A percentile compares a stretch with the other conserved stretches of the same genome.
Evolutionary conservation across 495 filamentous ascomycete genomes (phyloP).

Genomic region (Cercophora newfieldiana): DNA sequence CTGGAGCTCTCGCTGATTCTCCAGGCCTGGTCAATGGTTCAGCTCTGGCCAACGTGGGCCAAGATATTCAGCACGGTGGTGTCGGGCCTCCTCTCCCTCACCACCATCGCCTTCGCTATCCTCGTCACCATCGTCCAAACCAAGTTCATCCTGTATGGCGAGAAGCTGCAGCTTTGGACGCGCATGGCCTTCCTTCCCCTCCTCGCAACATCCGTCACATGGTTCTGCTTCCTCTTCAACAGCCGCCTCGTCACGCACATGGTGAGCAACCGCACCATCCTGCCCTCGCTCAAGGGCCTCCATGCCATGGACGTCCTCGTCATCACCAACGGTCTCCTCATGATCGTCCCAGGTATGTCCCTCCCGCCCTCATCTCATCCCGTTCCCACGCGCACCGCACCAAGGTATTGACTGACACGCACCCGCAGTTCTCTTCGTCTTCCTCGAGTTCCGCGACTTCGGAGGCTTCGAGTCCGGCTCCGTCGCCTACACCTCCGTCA

Average conservation of each 20-base stretch:
- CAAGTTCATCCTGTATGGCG: slow-evolving; percentile 46
- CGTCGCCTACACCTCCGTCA: slow-evolving; percentile 64
- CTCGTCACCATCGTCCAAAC: slow-evolving; percentile 58
- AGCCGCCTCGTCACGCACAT: slow-evolving; percentile 61
- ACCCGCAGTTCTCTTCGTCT: slow-evolving; percentile 63
- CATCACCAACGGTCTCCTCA: slow-evolving; percentile 41
- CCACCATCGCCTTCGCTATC: slow-evolving; percentile 61
- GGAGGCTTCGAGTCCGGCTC: slow-evolving; percentile 57
- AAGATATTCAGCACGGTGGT: slow-evolving; percentile 46
- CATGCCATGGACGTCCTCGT: slow-evolving; percentile 41
- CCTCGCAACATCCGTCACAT: slow-evolving; percentile 67
- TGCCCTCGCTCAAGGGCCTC: slow-evolving; percentile 31
- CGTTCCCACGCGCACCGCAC: too few relatives aligned
- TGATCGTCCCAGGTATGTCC: slow-evolving; percentile 73
- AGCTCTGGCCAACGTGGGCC: slow-evolving; percentile 41
- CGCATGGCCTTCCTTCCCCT: slow-evolving; percentile 53
- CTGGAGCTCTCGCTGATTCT: slow-evolving; percentile 67
- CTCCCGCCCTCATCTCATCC: background rate
- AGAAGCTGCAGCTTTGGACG: slow-evolving; percentile 43
- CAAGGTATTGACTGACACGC: background rate
- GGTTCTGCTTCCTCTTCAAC: slow-evolving; percentile 74
- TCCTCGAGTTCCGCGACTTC: slow-evolving; percentile 55
- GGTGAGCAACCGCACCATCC: slow-evolving; percentile 31
- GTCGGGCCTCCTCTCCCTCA: slow-evolving; percentile 54
- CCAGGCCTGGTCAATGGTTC: slow-evolving; percentile 69